These are phyloP conservation scores for Nigrospora osmanthi DNA, from an alignment of 2,329 filamentous ascomycete genomes.

Conservation along the genomic window DNA sequence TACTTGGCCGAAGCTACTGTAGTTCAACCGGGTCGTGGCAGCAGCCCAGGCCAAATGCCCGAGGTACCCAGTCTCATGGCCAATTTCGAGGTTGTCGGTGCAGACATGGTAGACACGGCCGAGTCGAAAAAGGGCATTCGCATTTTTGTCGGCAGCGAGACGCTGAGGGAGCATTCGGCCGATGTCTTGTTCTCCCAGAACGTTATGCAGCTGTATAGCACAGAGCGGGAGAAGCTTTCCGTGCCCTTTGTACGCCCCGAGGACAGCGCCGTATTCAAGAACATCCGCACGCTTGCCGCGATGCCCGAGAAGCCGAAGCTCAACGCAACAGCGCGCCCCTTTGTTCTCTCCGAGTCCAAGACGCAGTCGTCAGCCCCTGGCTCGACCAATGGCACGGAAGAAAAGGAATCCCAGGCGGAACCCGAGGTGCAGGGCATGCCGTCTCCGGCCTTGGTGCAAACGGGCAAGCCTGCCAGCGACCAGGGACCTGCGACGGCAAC, in stretches of 20 bases:
- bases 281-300: slow-evolving; percentile 58
- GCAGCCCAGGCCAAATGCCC: slow-evolving; percentile 72
- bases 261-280: slow-evolving; percentile 73
- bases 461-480: slow-evolving; percentile 21
- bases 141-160: slow-evolving; percentile 85
- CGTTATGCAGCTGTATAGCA: slow-evolving; percentile 77
- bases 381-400: slow-evolving; percentile 12
- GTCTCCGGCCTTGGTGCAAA: slow-evolving; percentile 23
- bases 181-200: slow-evolving; percentile 92
- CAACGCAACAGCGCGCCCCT: slow-evolving; percentile 42
- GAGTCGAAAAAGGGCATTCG: slow-evolving; percentile 60
- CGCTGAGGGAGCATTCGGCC: slow-evolving; percentile 76
- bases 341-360: slow-evolving; percentile 29
- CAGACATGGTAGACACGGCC: slow-evolving; percentile 37
- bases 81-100: slow-evolving; percentile 65
- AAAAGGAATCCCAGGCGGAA: slow-evolving; percentile 17
- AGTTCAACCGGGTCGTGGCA: slow-evolving; percentile 63
- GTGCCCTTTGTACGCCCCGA: slow-evolving; percentile 91
- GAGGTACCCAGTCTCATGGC: slow-evolving; percentile 77
- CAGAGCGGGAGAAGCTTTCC: slow-evolving; percentile 77
- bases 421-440: slow-evolving; percentile 26
- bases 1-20: slow-evolving; percentile 89
- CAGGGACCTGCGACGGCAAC: slow-evolving; percentile 24
- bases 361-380: slow-evolving; percentile 6
- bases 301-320: slow-evolving; percentile 48